Base-by-base conservation (phyloP, 2,329 filamentous ascomycete genomes). In the Diaporthe citriasiana region DNA sequence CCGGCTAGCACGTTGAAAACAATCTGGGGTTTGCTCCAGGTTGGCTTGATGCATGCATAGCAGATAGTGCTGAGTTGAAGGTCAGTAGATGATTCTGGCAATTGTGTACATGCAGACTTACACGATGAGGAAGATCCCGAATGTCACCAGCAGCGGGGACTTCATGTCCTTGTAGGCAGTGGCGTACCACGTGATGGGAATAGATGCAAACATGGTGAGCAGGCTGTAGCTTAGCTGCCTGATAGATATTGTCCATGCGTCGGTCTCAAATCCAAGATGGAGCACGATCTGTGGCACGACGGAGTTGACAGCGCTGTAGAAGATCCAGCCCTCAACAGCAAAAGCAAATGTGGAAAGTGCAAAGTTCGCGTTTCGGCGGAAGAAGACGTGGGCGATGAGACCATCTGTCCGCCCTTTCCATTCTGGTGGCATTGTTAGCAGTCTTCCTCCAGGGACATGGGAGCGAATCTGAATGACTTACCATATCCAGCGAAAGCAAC, bases 281-380 rank as follows among this genome's bases (percentile, higher is more conserved):
- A 88, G 82, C 3, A 85, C 81, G 63, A 89, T 84, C 72, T 87
- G 84, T 2, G 87, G 86, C 1, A 86, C 86, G 65, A 88, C 80
- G 30, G 84, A 84, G 79, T 88, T 88, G 73, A 89, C 86, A 2
- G 87, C 87, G 71, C 83, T 85, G 79, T 88, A 89, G 78, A 89
- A 90, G 71, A 90, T 88, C 88, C 88, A 90, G 19, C 88, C 88
- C 79, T 90, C 88, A 45, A 90, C 86, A 4, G 86, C 85, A 75
- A 90, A 90, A 5, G 88, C 88, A 77, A 89, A 89, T 13, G 87
- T 84, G 2, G 88, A 85, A 5, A 89, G 84, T 10, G 83, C 85
- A 77, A 90, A 90, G 78, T 90, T 90, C 17, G 85, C 85, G 17
- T 88, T 87, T 1, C 82, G 80, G 40, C 80, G 82, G 80, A 90